Base-by-base conservation (phyloP, 345 rosid genomes). In the Dimocarpus longan region DNA sequence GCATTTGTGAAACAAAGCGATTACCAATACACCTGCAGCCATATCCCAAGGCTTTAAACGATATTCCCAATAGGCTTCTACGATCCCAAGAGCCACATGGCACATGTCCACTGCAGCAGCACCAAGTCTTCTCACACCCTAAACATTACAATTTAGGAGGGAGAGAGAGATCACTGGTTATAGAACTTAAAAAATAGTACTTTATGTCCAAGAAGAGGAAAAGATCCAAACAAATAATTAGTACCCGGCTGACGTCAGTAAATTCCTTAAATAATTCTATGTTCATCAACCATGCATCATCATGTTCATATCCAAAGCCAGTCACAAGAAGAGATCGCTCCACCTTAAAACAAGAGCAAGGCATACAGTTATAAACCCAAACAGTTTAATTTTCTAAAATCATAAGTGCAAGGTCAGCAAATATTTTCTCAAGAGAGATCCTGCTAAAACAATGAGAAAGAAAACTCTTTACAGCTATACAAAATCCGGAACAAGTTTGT, bases 61-160 rank as follows among this genome's bases (percentile, higher is more conserved):
- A 80, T 91, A 93, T 80, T 95, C 99, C 99, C 99, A 95, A 54
- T 93, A 93, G 3, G 93, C 93, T 86, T 93, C 99, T 0, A 86
- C 98, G 59, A 93, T 89, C 54, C 98, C 99, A 2, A 95, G 92
- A 69, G 98, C 98, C 5, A 95, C 98, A 76, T 95, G 99, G 80
- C 99, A 93, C 98, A 95, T 95, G 82, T 95, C 99, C 73, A 95
- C 98, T 7, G 99, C 94, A 65, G 99, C 99, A 86, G 99, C 99
- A 48, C 99, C 99, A 4, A 92, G 96, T 75, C 99, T 93, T 80
- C 97, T 84, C 52, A 95, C 99, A 71, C 98, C 99, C 97, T 92
- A 71, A 69, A 76, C 44, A 75, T 63, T 68, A 43, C 8, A 54
- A 73, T 57, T 65, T 22, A 74, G 68, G 74, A 66, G 37, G 32